These are phyloP conservation scores for Alternaria sp. DNA, from an alignment of 2,329 filamentous ascomycete genomes.

Conservation along the genomic window DNA sequence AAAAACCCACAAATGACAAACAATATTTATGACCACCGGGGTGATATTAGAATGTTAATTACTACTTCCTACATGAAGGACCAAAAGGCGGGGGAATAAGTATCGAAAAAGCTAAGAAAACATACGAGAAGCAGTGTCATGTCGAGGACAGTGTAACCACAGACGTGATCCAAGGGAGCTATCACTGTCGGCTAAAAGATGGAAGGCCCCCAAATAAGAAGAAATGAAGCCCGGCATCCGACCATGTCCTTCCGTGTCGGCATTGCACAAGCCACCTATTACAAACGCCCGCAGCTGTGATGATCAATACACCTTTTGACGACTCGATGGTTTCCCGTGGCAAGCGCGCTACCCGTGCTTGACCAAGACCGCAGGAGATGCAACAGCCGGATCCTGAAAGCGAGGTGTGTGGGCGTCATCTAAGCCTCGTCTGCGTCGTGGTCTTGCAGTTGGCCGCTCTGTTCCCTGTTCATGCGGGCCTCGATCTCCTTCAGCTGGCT, in stretches of 20 bases:
- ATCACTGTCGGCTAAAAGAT: slow-evolving; percentile 35
- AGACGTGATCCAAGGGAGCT: slow-evolving; percentile 26
- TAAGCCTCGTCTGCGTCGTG: slow-evolving; percentile 43
- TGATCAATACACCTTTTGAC: slow-evolving; percentile 27
- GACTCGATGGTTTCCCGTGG: slow-evolving; percentile 25
- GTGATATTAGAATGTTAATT: slow-evolving; percentile 50
- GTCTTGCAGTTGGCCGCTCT: slow-evolving; percentile 56
- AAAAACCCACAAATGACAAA: background rate
- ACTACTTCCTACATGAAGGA: slow-evolving; percentile 50
- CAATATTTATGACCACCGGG: slow-evolving; percentile 26
- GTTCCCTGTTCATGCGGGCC: slow-evolving; percentile 92
- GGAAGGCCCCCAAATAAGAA: slow-evolving; percentile 39
- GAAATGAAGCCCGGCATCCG: slow-evolving; percentile 35
- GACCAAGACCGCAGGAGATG: slow-evolving; percentile 16
- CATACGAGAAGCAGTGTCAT: slow-evolving; percentile 48
- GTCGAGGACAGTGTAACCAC: slow-evolving; percentile 36
- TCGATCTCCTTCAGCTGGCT: slow-evolving; percentile 99
- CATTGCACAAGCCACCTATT: slow-evolving; percentile 38
- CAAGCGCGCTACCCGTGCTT: slow-evolving; percentile 38
- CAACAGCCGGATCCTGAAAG: slow-evolving; percentile 6
- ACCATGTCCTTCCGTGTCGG: slow-evolving; percentile 30
- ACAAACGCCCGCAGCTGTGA: slow-evolving; percentile 42
- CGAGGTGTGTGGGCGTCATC: slow-evolving; percentile 11
- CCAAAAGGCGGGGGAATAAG: slow-evolving; percentile 50
- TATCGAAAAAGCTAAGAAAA: slow-evolving; percentile 50